Evolutionary conservation across 495 filamentous ascomycete species (phyloP), one percentile per base, ranked within the genome.

Genomic region (Aspergillus homomorphus): DNA sequence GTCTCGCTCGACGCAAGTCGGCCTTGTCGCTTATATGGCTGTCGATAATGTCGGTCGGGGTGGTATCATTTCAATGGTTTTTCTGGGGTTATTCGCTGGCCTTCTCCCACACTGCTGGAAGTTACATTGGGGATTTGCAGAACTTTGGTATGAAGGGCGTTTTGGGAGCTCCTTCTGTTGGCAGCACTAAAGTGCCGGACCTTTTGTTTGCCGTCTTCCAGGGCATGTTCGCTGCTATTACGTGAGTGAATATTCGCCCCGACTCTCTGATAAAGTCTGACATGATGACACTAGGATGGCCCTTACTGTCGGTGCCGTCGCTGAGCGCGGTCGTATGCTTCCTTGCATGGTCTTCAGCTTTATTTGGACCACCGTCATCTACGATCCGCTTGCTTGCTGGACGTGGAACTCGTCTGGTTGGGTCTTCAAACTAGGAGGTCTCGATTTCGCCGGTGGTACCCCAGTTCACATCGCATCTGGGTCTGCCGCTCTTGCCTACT

Each of bases 41-140:
- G 19, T 92, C 92, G n/a, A 80, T 98, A 70, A 96, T 97, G 88
- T 87, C 92, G n/a, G 86, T 88, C 20, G 91, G 89, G 16, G 87
- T 98, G 49, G 86, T 91, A 10, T 88, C 86, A 22, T 96, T 98
- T 77, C 93, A 98, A 73, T 98, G 94, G 93, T 98, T 98, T 80
- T 96, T 98, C 82, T 98, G 93, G 94, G 94, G 94, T 42, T 98
- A 93, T 71, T 96, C 91, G 3, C 79, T 98, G 33, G 84, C 92
- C 45, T 98, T 97, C 79, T 95, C 91, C 23, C 90, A 96, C 71
- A 79, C 83, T 12, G 91, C 89, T 15, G 89, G 89, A 53, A 82
- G 75, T 50, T 98, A 81, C 74, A 91, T 98, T 62, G 94, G 94
- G 23, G 80, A 93, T 64, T 77, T 98, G 16, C 72, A 82, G 50